phyloP scores from a whole-genome alignment of 1,284 basidiomycete genomes.

The Malassezia cuniculi region DNA sequence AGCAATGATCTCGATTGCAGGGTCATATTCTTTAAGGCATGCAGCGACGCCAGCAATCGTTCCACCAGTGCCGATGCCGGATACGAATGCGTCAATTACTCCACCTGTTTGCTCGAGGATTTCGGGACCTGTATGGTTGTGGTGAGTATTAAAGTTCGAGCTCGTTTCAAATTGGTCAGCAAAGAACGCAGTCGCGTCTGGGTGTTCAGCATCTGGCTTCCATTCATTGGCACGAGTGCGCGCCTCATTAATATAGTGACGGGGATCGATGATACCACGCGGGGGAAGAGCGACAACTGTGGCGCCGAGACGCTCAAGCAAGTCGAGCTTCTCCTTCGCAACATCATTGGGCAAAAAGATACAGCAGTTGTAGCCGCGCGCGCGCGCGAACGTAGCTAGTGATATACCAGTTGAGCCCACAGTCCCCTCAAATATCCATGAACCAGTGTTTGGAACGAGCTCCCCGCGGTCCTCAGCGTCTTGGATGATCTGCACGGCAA shows the following conservation, averaged over 20 bases:
- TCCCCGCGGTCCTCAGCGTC: constrained; percentile 77
- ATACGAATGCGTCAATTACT: constrained; percentile 69
- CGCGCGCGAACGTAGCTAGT: constrained; percentile 66
- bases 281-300: constrained; percentile 56
- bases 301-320: constrained; percentile 71
- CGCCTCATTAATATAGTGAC: constrained; percentile 43
- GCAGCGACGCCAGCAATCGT: constrained; percentile 75
- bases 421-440: constrained; percentile 91
- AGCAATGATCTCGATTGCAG: constrained; percentile 49
- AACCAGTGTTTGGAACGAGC: constrained; percentile 72
- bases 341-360: constrained; percentile 49
- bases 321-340: constrained; percentile 75
- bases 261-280: constrained; percentile 39
- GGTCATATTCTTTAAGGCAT: constrained; percentile 53
- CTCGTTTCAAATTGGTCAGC: constrained; percentile 71
- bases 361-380: constrained; percentile 50
- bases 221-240: constrained; percentile 25
- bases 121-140: constrained; percentile 79
- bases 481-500: constrained; percentile 64
- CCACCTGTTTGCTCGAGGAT: constrained; percentile 87
- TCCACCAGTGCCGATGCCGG: constrained; percentile 94
- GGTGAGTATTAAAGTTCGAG: constrained; percentile 82
- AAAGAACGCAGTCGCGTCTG: constrained; percentile 51
- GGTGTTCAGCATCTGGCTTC: constrained; percentile 11
- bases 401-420: constrained; percentile 87